phyloP scores from a whole-genome alignment of 2,329 filamentous ascomycete genomes.

The Sporothrix sp. region DNA sequence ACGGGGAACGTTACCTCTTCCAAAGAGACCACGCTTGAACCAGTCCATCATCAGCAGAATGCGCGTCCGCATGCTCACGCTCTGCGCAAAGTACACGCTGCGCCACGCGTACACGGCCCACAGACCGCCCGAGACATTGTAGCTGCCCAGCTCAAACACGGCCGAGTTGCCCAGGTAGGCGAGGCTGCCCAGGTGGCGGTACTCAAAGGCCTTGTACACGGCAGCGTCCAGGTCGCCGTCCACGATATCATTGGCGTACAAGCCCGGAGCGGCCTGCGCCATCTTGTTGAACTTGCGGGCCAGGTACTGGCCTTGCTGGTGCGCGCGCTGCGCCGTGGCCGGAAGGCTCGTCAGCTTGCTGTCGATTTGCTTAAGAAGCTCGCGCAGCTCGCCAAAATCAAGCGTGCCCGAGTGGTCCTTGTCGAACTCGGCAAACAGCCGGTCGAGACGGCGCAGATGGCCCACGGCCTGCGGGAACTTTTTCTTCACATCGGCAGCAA shows the following conservation, averaged over 20 bases:
- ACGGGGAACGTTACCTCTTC: constrained; percentile 60
- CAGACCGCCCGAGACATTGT: constrained; percentile 71
- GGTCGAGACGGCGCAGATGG: constrained; percentile 82
- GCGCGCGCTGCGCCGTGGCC: constrained; percentile 89
- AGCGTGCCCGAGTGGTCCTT: constrained; percentile 86
- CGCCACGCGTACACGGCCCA: constrained; percentile 95
- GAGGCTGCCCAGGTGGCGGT: constrained; percentile 80
- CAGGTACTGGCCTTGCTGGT: constrained; percentile 91
- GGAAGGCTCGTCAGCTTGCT: constrained; percentile 88
- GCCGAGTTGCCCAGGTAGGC: constrained; percentile 96
- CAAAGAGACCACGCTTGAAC: constrained; percentile 93
- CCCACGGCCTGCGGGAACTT: constrained; percentile 84
- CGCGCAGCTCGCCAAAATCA: constrained; percentile 83
- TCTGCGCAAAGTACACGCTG: constrained; percentile 94
- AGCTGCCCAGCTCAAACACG: constrained; percentile 79
- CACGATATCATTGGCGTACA: constrained; percentile 68
- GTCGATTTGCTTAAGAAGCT: constrained; percentile 87
- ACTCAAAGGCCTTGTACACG: constrained; percentile 90
- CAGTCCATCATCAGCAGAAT: constrained; percentile 94
- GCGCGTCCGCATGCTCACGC: constrained; percentile 83
- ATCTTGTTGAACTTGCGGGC: constrained; percentile 91
- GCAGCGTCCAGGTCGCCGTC: constrained; percentile 89
- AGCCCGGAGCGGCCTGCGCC: constrained; percentile 63
- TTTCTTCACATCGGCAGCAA: constrained; percentile 74
- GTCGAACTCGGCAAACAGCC: constrained; percentile 85